Percentiles rank a stretch among this genome's conserved stretches.
phyloP scores from a whole-genome alignment of 2,329 filamentous ascomycete genomes.

The Pyricularia sp. region DNA sequence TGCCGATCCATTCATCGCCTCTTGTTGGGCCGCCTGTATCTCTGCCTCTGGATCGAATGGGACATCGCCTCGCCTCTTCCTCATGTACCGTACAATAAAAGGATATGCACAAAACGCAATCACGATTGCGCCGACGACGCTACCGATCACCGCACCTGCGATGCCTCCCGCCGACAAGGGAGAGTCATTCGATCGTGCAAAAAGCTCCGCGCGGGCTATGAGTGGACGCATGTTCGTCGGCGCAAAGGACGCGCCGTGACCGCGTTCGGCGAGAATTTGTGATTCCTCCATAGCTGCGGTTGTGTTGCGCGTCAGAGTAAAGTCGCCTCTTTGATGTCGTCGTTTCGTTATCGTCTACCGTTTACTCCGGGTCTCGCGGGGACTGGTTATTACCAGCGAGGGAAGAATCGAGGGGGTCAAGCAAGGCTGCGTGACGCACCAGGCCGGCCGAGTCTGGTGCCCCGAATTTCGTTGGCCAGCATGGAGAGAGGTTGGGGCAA shows the following conservation, averaged over 20 bases:
- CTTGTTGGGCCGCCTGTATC: slow-evolving; percentile 17
- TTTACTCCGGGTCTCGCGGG: not conserved
- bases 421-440: slow-evolving; percentile 1
- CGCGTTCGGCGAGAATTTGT: not conserved
- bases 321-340: not conserved
- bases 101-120: slow-evolving; percentile 22
- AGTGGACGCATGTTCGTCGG: not conserved
- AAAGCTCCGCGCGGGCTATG: not conserved
- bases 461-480: slow-evolving; percentile 4
- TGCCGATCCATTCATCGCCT: not conserved
- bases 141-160: slow-evolving; percentile 24
- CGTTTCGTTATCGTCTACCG: not conserved
- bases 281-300: not conserved
- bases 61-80: slow-evolving; percentile 11
- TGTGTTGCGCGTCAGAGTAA: not conserved
- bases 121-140: slow-evolving; percentile 18
- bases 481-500: not conserved
- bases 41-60: slow-evolving; percentile 15
- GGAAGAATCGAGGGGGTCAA: not conserved
- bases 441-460: slow-evolving; percentile 3
- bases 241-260: not conserved
- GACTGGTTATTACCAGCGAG: not conserved
- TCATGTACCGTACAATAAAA: slow-evolving; percentile 20
- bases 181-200: not conserved
- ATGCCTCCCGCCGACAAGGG: slow-evolving; percentile 20